Conservation (phyloP, 345 rosid genomes). For the Kernera saxatilis region DNA sequence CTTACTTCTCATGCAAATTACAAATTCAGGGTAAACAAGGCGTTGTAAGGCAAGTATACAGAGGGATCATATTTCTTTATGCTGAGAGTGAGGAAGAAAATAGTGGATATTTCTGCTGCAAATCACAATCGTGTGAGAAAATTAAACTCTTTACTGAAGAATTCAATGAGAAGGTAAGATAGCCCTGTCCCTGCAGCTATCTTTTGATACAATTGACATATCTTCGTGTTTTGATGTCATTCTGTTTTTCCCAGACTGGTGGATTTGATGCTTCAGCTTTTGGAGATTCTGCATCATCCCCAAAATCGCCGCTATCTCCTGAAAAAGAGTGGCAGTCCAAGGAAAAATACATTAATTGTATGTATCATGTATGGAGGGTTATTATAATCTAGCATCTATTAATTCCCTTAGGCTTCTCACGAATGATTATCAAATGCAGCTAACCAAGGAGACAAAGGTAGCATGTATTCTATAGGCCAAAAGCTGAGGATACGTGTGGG, state of each 20-base stretch:
- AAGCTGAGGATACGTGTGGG: constrained; percentile 86
- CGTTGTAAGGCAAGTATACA: constrained; percentile 71
- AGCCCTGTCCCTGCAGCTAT: not conserved
- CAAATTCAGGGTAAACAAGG: constrained; percentile 82
- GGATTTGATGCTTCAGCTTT: constrained; percentile 43
- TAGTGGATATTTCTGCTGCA: constrained; percentile 81
- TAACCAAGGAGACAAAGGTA: constrained; percentile 60
- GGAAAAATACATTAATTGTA: constrained; percentile 44
- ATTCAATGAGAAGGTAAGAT: constrained; percentile 54
- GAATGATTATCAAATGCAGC: constrained; percentile 45
- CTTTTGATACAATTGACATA: not conserved
- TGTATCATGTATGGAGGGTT: constrained; percentile 41
- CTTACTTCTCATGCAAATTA: not conserved
- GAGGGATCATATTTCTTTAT: constrained; percentile 67
- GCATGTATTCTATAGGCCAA: constrained; percentile 76
- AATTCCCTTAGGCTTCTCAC: constrained; percentile 15
- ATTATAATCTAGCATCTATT: not conserved
- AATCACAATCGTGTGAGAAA: constrained; percentile 75
- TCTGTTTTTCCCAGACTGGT: constrained; percentile 45
- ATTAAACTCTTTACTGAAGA: constrained; percentile 42
- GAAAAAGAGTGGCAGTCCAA: constrained; percentile 44
- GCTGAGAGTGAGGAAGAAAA: constrained; percentile 69
- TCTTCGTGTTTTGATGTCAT: constrained; percentile 11
- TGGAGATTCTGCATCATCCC: constrained; percentile 65
- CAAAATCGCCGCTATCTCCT: constrained; percentile 74